phyloP scores from a whole-genome alignment of 176 grass and related monocot genomes.

The Musa troglodytarum region DNA sequence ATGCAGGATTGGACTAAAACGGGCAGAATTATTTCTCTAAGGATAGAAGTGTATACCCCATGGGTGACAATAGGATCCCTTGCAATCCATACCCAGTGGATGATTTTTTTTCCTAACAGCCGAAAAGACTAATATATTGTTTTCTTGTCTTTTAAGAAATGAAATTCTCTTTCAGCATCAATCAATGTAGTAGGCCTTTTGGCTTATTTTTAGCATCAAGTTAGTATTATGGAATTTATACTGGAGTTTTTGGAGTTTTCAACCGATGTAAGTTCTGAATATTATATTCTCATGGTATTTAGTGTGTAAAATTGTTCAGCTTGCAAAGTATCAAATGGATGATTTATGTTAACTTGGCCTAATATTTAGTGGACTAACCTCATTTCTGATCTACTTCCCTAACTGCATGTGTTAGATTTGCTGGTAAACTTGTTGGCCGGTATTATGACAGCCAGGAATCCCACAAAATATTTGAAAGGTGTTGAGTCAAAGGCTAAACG shows the following conservation, averaged over 20 bases:
- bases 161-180: neutral
- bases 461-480: slow-evolving; percentile 87
- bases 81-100: neutral
- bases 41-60: neutral
- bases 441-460: slow-evolving; percentile 75
- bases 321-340: neutral
- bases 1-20: too few species aligned
- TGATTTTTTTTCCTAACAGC: too few species aligned
- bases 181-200: neutral
- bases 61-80: neutral
- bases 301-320: neutral
- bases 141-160: neutral
- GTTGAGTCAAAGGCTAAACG: slow-evolving; percentile 82
- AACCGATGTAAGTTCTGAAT: too few species aligned
- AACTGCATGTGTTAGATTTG: slow-evolving; percentile 39
- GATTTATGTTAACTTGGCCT: neutral
- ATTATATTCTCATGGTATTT: too few species aligned
- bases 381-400: neutral
- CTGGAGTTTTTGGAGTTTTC: too few species aligned
- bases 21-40: neutral
- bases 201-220: too few species aligned
- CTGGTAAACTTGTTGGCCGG: slow-evolving; percentile 71
- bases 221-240: too few species aligned
- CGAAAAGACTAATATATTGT: too few species aligned
- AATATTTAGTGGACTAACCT: neutral